Percentiles rank a stretch among this genome's conserved stretches.
phyloP scores from a whole-genome alignment of 2,329 filamentous ascomycete species.

The Aspergillus persii region DNA sequence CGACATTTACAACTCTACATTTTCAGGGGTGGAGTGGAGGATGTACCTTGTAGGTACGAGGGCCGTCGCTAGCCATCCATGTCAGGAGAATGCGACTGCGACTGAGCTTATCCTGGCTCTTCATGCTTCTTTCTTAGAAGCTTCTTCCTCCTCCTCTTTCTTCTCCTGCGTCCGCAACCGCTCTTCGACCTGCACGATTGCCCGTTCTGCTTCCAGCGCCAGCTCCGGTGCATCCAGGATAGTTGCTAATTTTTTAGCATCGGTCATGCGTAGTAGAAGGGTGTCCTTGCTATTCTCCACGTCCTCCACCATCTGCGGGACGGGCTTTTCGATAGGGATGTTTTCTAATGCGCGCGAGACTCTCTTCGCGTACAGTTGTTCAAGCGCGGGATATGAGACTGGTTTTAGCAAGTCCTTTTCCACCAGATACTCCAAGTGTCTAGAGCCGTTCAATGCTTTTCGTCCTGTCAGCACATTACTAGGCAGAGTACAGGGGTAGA shows the following conservation, averaged over 20 bases:
- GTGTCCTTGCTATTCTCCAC: conserved; percentile 44
- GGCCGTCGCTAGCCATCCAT: background rate
- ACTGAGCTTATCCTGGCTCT: background rate
- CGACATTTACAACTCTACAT: background rate
- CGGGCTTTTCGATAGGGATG: conserved; percentile 26
- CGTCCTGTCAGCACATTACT: conserved; percentile 9
- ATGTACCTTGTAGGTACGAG: background rate
- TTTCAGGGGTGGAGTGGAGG: background rate
- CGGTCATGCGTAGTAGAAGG: conserved; percentile 44
- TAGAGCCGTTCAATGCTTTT: conserved; percentile 74
- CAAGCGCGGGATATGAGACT: conserved; percentile 66
- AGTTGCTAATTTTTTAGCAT: conserved; percentile 59
- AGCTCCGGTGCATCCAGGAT: conserved; percentile 67
- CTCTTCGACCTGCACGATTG: conserved; percentile 67
- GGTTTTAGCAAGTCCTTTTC: conserved; percentile 68
- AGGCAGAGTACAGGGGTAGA: conserved; percentile 7
- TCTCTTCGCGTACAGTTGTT: conserved; percentile 66
- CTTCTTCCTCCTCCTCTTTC: background rate
- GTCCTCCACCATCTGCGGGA: conserved; percentile 32
- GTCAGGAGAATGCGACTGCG: background rate
- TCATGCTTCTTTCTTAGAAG: conserved; percentile 26
- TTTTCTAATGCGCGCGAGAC: conserved; percentile 32
- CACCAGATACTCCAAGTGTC: conserved; percentile 78
- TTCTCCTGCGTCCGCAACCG: conserved; percentile 28
- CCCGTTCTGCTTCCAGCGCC: conserved; percentile 69